Evolutionary conservation across 805 yeast species (phyloP).

Genomic region (Debaryomyces prosopidis): DNA sequence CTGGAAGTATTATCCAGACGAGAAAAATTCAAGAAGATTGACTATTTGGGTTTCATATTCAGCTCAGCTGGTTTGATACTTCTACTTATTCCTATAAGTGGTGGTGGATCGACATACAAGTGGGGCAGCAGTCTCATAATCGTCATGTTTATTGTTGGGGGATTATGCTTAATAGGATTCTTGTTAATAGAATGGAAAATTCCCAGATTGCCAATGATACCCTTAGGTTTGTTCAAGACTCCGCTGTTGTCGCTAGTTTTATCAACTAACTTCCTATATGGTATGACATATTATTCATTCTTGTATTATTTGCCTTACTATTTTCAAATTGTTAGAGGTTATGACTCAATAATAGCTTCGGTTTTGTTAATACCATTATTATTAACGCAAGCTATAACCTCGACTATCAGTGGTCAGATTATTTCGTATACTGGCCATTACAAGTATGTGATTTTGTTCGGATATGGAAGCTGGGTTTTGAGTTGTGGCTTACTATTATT

Average conservation of each 20-base stretch:
- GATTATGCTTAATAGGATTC: constrained; percentile 35
- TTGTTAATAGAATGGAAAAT: constrained; percentile 50
- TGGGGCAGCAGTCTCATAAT: constrained; percentile 50
- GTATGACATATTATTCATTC: constrained; percentile 48
- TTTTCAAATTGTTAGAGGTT: constrained; percentile 33
- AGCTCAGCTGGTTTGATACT: constrained; percentile 49
- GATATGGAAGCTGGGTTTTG: constrained; percentile 42
- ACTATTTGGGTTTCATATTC: constrained; percentile 51
- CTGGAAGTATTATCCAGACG: constrained; percentile 26
- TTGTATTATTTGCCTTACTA: constrained; percentile 40
- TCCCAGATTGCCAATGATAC: constrained; percentile 55
- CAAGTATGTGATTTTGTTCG: constrained; percentile 38
- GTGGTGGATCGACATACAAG: constrained; percentile 57
- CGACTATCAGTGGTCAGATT: constrained; percentile 47
- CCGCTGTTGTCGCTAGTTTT: constrained; percentile 32
- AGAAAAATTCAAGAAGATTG: constrained; percentile 46
- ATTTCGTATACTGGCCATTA: constrained; percentile 46
- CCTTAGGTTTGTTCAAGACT: constrained; percentile 43
- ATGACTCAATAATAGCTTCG: constrained; percentile 40
- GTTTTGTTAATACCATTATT: constrained; percentile 46
- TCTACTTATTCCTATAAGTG: constrained; percentile 52
- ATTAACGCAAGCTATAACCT: constrained; percentile 38
- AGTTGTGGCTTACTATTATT: constrained; percentile 40
- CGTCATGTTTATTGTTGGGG: constrained; percentile 34
- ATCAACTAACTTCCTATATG: constrained; percentile 44